These are phyloP conservation scores for Salicornia ramosissima DNA, from an alignment of 148 eudicot species.

Conservation along the genomic window DNA sequence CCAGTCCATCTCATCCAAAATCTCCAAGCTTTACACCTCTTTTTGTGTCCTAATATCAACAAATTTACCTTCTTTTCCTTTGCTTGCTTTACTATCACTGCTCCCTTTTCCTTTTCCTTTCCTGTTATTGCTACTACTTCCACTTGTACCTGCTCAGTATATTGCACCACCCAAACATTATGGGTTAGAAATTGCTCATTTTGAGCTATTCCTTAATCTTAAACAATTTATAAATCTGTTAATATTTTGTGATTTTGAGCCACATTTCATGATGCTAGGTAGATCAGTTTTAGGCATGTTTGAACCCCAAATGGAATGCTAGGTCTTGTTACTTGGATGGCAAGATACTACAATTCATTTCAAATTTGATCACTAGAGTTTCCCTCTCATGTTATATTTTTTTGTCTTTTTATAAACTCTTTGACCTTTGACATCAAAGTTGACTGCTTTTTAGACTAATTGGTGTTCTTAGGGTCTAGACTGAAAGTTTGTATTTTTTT, in stretches of 20 bases:
- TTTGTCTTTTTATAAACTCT: no score
- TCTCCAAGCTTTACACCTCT: constrained; percentile 53
- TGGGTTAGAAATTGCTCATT: neutral
- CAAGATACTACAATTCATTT: no score
- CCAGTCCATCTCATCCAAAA: constrained; percentile 48
- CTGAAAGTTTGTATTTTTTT: no score
- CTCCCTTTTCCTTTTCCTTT: constrained; percentile 68
- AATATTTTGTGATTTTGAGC: neutral
- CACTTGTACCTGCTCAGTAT: constrained; percentile 51
- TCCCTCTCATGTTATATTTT: no score
- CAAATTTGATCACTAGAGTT: no score
- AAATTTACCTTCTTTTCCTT: constrained; percentile 43
- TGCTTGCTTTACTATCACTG: constrained; percentile 59
- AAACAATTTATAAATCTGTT: neutral
- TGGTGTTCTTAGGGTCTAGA: neutral
- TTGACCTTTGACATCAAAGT: neutral
- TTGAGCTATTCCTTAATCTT: no score
- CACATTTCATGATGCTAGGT: neutral
- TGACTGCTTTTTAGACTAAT: neutral
- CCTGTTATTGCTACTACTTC: constrained; percentile 48
- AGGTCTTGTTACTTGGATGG: no score
- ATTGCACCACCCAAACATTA: neutral
- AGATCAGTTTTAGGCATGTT: neutral
- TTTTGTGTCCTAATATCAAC: constrained; percentile 64
- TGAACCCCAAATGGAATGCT: no score